Conservation (phyloP, 2,329 filamentous ascomycete species). For the Fusarium falciforme region DNA sequence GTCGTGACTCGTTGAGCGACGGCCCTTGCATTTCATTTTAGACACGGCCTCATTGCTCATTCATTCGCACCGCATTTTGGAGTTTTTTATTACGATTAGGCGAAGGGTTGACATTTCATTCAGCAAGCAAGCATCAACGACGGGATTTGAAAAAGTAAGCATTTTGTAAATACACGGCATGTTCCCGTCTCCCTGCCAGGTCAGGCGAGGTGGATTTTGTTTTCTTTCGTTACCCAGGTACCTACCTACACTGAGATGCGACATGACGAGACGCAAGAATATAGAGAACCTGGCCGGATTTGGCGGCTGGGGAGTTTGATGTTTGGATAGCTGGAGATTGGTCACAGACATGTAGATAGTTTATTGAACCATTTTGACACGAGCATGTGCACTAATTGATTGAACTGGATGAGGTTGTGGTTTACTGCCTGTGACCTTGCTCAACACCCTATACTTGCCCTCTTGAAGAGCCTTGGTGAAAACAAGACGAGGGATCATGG, state of each 20-base stretch:
- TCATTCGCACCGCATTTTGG: constrained; percentile 4
- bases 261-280: constrained; percentile 23
- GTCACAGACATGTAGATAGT: constrained; percentile 26
- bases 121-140: constrained; percentile 4
- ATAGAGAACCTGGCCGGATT: constrained; percentile 23
- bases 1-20: neutral
- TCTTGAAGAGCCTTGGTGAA: neutral
- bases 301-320: constrained; percentile 23
- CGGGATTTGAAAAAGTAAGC: constrained; percentile 15
- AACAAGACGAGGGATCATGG: neutral
- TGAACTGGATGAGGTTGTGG: neutral
- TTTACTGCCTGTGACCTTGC: neutral
- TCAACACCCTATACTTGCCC: neutral
- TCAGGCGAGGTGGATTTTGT: constrained; percentile 16
- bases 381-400: neutral
- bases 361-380: constrained; percentile 23
- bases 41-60: constrained; percentile 1
- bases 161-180: constrained; percentile 35
- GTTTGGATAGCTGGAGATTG: constrained; percentile 25
- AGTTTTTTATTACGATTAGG: constrained; percentile 1
- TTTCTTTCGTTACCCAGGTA: constrained; percentile 6
- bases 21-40: neutral
- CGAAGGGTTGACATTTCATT: constrained; percentile 13
- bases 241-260: constrained; percentile 29
- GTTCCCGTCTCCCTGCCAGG: constrained; percentile 25